A percentile compares a stretch with the other conserved stretches of the same genome.
Evolutionary conservation across 495 filamentous ascomycete genomes (phyloP).

Genomic region (Daldinia grandis): DNA sequence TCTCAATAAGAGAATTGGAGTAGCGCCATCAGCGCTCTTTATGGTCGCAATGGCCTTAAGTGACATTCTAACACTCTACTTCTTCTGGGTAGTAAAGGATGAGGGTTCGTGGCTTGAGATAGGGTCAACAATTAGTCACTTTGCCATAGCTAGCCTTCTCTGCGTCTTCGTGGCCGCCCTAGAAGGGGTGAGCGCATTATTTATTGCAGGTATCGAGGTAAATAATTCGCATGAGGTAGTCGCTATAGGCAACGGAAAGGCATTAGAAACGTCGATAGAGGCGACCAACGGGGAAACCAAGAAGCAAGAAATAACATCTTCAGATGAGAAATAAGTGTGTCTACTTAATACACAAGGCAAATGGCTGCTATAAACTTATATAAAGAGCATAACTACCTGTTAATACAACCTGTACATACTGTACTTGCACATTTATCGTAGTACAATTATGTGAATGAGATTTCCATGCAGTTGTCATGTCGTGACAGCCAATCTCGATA

Average conservation of each 20-base stretch:
- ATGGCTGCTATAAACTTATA: not conserved
- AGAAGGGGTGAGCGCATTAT: slow-evolving; percentile 84
- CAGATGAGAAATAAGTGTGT: slow-evolving; percentile 24
- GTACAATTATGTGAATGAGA: not conserved
- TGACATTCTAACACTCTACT: slow-evolving; percentile 93
- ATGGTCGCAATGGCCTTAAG: slow-evolving; percentile 94
- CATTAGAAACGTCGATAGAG: slow-evolving; percentile 37
- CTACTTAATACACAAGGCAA: not conserved
- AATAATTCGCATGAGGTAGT: slow-evolving; percentile 46
- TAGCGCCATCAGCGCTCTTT: slow-evolving; percentile 85
- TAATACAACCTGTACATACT: slow-evolving; percentile 23
- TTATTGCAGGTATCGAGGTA: slow-evolving; percentile 84
- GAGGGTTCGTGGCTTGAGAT: slow-evolving; percentile 98
- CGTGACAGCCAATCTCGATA: not conserved
- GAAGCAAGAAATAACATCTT: slow-evolving; percentile 9
- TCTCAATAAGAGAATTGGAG: slow-evolving; percentile 83
- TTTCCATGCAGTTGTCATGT: not conserved
- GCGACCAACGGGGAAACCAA: slow-evolving; percentile 33
- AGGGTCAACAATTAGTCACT: slow-evolving; percentile 93
- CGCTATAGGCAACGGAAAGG: slow-evolving; percentile 39
- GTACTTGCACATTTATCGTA: not conserved
- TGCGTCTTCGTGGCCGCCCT: slow-evolving; percentile 91
- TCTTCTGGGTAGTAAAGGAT: slow-evolving; percentile 97
- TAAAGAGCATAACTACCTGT: slow-evolving; percentile 7
- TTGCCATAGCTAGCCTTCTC: slow-evolving; percentile 86